A percentile compares a stretch with the other conserved stretches of the same genome.
These are phyloP conservation scores for Spergularia bocconei DNA, from an alignment of 148 eudicot species.

Conservation along the genomic window DNA sequence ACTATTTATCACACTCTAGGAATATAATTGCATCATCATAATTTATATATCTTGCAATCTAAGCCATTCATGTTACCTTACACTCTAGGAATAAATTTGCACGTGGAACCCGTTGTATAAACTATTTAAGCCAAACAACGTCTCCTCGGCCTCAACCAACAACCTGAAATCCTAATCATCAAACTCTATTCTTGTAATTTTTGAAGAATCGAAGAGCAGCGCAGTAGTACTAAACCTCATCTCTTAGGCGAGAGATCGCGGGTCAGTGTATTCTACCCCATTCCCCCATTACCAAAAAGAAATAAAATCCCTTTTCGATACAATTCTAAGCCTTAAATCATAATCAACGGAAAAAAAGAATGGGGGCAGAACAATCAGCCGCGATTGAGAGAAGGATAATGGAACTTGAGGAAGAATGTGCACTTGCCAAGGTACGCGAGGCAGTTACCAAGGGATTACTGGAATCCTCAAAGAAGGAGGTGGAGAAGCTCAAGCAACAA, in stretches of 20 bases:
- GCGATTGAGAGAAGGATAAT: slow-evolving; percentile 11
- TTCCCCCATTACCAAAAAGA: background rate
- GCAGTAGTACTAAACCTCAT: no score
- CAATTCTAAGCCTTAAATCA: background rate
- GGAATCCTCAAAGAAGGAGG: slow-evolving; percentile 19
- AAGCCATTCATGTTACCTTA: background rate
- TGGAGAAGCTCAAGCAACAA: slow-evolving; percentile 17
- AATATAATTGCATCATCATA: background rate
- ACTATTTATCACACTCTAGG: no score
- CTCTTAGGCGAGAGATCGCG: background rate
- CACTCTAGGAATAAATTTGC: background rate
- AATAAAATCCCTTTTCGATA: background rate
- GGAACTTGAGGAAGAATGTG: slow-evolving; percentile 15
- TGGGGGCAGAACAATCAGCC: slow-evolving; percentile 17
- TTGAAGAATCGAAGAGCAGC: no score
- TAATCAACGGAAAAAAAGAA: background rate
- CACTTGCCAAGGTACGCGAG: background rate
- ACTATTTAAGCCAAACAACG: no score
- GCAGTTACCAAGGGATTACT: background rate
- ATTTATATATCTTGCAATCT: background rate
- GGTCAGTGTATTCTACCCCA: background rate
- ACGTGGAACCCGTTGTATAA: no score
- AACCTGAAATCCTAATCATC: no score
- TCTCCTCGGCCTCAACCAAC: no score
- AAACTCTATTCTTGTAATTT: no score